Percentiles rank a stretch among this genome's conserved stretches.
phyloP scores from a whole-genome alignment of 2,329 filamentous ascomycete species.

The Xylariaceae sp. region DNA sequence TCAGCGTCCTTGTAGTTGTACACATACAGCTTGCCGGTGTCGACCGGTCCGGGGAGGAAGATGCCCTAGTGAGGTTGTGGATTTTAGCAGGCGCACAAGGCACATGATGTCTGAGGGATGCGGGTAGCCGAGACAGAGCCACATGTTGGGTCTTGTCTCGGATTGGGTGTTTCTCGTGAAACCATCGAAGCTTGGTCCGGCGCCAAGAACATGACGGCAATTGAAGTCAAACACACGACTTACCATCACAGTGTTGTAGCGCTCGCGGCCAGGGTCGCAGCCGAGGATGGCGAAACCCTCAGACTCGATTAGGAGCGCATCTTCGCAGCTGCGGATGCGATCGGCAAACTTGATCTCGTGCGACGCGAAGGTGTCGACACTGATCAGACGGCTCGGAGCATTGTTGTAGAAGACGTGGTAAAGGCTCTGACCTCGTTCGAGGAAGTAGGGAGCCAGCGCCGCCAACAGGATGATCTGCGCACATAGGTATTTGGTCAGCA shows the following conservation, averaged over 20 bases:
- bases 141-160: background rate
- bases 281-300: conserved; percentile 34
- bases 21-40: conserved; percentile 33
- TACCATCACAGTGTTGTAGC: conserved; percentile 40
- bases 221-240: conserved; percentile 1
- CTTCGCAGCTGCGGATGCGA: conserved; percentile 38
- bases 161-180: background rate
- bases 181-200: no score
- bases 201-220: background rate
- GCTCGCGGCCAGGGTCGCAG: conserved; percentile 38
- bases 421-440: conserved; percentile 11
- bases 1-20: conserved; percentile 34
- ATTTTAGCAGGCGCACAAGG: conserved; percentile 5
- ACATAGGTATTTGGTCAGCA: background rate
- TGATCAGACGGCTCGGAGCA: conserved; percentile 28
- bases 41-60: conserved; percentile 26
- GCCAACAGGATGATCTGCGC: conserved; percentile 11
- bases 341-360: conserved; percentile 35
- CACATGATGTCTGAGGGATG: conserved; percentile 3
- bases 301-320: conserved; percentile 35
- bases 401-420: conserved; percentile 25
- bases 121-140: conserved; percentile 7
- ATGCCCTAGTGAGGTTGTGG: conserved; percentile 22
- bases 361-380: conserved; percentile 26
- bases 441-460: conserved; percentile 10